Conservation (phyloP, 2,329 filamentous ascomycete genomes). For the Aspergillus ochraceoroseus region DNA sequence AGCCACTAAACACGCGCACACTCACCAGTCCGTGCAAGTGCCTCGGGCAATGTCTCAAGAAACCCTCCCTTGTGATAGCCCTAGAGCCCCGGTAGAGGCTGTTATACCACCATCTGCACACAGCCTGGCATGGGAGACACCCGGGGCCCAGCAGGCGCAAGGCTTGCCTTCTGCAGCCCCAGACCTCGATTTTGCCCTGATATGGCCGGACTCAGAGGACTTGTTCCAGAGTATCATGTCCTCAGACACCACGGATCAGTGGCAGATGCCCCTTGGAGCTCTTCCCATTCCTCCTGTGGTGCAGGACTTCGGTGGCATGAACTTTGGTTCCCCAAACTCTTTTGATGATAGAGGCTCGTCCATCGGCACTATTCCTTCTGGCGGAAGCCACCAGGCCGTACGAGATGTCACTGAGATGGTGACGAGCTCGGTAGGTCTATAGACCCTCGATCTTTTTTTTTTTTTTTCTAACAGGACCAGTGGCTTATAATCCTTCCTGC, state of each 20-base stretch:
- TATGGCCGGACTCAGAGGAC: constrained; percentile 46
- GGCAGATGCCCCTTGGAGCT: constrained; percentile 43
- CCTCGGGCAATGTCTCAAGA: constrained; percentile 20
- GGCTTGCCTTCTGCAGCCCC: constrained; percentile 24
- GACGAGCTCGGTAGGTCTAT: constrained; percentile 41
- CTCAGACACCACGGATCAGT: constrained; percentile 38
- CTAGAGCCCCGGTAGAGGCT: constrained; percentile 19
- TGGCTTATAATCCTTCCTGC: neutral
- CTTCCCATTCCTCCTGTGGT: constrained; percentile 37
- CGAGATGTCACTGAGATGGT: constrained; percentile 46
- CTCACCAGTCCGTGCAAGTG: constrained; percentile 11
- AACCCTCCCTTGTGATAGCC: constrained; percentile 26
- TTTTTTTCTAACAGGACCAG: no score
- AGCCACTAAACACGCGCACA: constrained; percentile 20
- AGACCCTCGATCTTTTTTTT: neutral
- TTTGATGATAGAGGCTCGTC: constrained; percentile 38
- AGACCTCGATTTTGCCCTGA: constrained; percentile 41
- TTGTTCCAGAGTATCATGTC: constrained; percentile 45
- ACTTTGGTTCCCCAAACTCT: constrained; percentile 34
- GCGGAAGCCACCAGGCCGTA: constrained; percentile 44
- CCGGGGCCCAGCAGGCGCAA: constrained; percentile 20
- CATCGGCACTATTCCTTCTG: constrained; percentile 39
- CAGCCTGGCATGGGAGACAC: constrained; percentile 26
- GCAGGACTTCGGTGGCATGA: constrained; percentile 29
- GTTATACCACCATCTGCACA: constrained; percentile 19